Conservation (phyloP, 345 rosid species). For the Lepidium aucheri region DNA sequence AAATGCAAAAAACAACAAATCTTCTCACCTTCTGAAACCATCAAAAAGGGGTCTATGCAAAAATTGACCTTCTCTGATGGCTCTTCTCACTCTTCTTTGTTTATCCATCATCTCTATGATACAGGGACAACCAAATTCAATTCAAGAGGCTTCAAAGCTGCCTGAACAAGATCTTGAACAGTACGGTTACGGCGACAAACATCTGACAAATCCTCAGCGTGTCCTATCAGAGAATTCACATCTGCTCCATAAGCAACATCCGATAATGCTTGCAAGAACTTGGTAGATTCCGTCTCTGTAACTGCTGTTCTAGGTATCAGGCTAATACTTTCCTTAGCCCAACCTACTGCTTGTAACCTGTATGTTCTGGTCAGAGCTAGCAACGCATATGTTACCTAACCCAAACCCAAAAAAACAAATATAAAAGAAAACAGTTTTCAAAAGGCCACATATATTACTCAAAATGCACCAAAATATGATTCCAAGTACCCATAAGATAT, state of each 20-base stretch:
- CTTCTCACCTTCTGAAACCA: constrained; percentile 17
- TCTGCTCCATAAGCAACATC: constrained; percentile 73
- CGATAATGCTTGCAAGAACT: constrained; percentile 62
- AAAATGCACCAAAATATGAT: not conserved
- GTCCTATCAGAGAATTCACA: constrained; percentile 49
- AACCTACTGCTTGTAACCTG: constrained; percentile 53
- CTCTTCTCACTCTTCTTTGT: constrained; percentile 10
- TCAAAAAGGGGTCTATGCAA: constrained; percentile 35
- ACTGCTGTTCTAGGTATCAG: constrained; percentile 72
- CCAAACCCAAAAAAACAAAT: not conserved
- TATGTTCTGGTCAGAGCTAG: constrained; percentile 67
- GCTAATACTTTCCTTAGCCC: constrained; percentile 65
- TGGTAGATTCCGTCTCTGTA: constrained; percentile 62
- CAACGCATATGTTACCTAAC: constrained; percentile 70
- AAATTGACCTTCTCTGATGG: constrained; percentile 31
- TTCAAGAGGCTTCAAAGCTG: constrained; percentile 79
- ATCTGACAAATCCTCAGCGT: constrained; percentile 81
- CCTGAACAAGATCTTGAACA: constrained; percentile 90
- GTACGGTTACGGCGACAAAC: constrained; percentile 91
- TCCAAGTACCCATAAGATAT: not conserved
- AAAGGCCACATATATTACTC: not conserved
- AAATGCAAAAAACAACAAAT: constrained; percentile 22
- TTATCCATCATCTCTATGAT: constrained; percentile 32
- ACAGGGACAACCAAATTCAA: constrained; percentile 45
- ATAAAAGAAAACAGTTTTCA: not conserved